Evolutionary conservation across 495 filamentous ascomycete genomes (phyloP).

Genomic region (Penicillium canescens): DNA sequence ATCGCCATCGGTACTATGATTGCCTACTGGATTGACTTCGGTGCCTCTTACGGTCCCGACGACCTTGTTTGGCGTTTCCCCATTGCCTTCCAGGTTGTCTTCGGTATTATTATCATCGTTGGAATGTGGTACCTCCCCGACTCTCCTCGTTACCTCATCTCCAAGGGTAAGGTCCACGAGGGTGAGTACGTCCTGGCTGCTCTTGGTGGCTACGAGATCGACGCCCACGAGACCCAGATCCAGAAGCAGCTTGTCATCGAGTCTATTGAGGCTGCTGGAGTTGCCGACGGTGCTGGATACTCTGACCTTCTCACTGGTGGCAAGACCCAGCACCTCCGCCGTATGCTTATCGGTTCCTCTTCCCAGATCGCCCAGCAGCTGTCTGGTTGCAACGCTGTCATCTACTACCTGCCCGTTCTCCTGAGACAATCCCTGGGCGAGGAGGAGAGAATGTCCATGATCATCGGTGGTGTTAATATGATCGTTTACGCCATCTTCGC

Average conservation of each 20-base stretch:
- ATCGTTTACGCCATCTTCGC: slow-evolving; percentile 77
- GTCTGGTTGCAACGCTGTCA: slow-evolving; percentile 76
- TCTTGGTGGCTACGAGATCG: slow-evolving; percentile 59
- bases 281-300: slow-evolving; percentile 34
- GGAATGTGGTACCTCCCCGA: slow-evolving; percentile 71
- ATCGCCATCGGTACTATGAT: slow-evolving; percentile 77
- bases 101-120: slow-evolving; percentile 64
- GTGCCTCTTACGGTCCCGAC: slow-evolving; percentile 64
- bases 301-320: slow-evolving; percentile 44
- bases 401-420: slow-evolving; percentile 82
- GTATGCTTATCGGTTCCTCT: slow-evolving; percentile 53
- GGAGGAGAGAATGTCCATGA: slow-evolving; percentile 62
- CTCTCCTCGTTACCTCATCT: slow-evolving; percentile 74
- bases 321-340: slow-evolving; percentile 46
- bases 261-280: slow-evolving; percentile 62
- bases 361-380: slow-evolving; percentile 84
- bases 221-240: slow-evolving; percentile 55
- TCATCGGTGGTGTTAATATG: slow-evolving; percentile 84
- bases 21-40: slow-evolving; percentile 86
- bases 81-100: slow-evolving; percentile 79
- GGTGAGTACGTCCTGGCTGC: slow-evolving; percentile 69
- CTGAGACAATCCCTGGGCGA: slow-evolving; percentile 66
- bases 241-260: slow-evolving; percentile 73
- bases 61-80: slow-evolving; percentile 77
- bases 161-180: slow-evolving; percentile 65